phyloP scores from a whole-genome alignment of 2,329 filamentous ascomycete genomes.

The Epichloe coenophiala region DNA sequence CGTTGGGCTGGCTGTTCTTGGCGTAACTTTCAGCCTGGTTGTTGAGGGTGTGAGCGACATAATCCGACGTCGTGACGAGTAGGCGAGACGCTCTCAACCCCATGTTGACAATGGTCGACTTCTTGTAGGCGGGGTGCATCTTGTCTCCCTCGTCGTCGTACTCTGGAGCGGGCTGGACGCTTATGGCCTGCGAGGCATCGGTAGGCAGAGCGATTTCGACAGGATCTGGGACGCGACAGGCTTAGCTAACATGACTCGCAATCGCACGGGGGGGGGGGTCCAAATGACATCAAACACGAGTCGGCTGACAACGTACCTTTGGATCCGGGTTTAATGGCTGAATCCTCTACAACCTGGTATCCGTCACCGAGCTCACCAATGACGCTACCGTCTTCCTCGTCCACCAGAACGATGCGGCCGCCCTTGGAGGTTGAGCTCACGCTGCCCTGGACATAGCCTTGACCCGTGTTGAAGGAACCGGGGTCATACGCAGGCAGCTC shows the following conservation, averaged over 20 bases:
- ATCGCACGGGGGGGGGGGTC: no score
- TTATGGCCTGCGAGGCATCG: constrained; percentile 50
- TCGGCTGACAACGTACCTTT: constrained; percentile 52
- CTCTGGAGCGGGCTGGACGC: constrained; percentile 51
- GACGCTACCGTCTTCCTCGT: constrained; percentile 92
- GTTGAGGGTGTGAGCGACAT: constrained; percentile 65
- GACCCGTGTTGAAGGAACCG: constrained; percentile 62
- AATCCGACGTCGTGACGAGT: constrained; percentile 75
- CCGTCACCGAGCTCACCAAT: constrained; percentile 81
- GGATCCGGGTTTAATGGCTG: constrained; percentile 65
- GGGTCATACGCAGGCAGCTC: constrained; percentile 62
- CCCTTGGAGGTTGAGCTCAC: constrained; percentile 38
- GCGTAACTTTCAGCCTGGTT: constrained; percentile 69
- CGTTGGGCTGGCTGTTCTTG: constrained; percentile 61
- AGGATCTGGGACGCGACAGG: constrained; percentile 36
- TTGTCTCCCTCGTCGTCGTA: constrained; percentile 38
- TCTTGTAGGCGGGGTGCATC: constrained; percentile 81
- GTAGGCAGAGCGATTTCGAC: constrained; percentile 64
- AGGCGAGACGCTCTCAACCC: constrained; percentile 80
- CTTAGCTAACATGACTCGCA: not conserved
- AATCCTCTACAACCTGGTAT: constrained; percentile 67
- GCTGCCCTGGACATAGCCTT: constrained; percentile 58
- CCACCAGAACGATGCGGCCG: constrained; percentile 80
- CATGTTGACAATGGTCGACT: constrained; percentile 73
- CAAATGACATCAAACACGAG: not conserved